A percentile compares a stretch with the other conserved stretches of the same genome.
Evolutionary conservation across 176 grass and related monocot genomes (phyloP).

Genomic region (Cymbopogon citratus): DNA sequence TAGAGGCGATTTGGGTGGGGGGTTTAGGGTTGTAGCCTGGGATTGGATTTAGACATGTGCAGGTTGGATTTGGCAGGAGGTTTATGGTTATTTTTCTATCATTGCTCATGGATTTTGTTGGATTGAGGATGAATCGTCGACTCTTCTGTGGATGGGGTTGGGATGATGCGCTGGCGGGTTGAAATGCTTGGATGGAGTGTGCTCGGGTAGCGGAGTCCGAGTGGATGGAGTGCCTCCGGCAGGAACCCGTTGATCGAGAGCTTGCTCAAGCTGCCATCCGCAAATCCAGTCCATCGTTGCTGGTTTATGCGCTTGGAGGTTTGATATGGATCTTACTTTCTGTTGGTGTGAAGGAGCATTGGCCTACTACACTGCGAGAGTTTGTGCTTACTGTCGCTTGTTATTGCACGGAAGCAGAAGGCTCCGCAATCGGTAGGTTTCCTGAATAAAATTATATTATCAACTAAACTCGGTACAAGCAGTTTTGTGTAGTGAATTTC

Average conservation of each 20-base stretch:
- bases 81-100: too few relatives aligned
- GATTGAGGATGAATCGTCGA: too few relatives aligned
- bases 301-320: not conserved
- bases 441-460: not conserved
- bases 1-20: too few relatives aligned
- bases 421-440: slow-evolving; percentile 45
- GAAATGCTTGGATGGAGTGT: too few relatives aligned
- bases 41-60: too few relatives aligned
- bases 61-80: too few relatives aligned
- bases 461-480: not conserved
- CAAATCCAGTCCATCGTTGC: not conserved
- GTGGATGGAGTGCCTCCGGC: slow-evolving; percentile 81
- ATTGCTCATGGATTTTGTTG: too few relatives aligned
- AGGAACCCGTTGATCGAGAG: slow-evolving; percentile 57
- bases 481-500: not conserved
- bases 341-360: slow-evolving; percentile 52
- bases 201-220: too few relatives aligned
- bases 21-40: too few relatives aligned
- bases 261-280: slow-evolving; percentile 64
- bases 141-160: too few relatives aligned
- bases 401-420: slow-evolving; percentile 58
- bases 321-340: not conserved
- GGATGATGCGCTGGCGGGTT: too few relatives aligned
- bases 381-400: slow-evolving; percentile 56
- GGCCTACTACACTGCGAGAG: slow-evolving; percentile 43